Percentiles rank a stretch among this genome's conserved stretches.
phyloP scores from a whole-genome alignment of 805 yeast species.

The Yamadazyma insecticola region DNA sequence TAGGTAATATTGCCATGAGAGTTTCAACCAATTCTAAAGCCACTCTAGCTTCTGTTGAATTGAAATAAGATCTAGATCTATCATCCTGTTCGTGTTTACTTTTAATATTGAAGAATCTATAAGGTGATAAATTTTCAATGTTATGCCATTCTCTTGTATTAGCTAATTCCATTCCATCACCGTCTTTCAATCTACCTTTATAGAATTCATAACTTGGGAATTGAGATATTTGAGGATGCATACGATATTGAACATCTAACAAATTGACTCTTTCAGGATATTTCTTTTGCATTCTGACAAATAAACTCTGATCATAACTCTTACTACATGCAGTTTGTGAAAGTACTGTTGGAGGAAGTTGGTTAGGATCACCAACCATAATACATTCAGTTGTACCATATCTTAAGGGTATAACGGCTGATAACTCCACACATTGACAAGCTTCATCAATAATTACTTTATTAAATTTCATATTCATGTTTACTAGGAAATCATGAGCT shows the following conservation, averaged over 20 bases:
- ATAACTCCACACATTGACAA: conserved; percentile 91
- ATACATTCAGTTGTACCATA: conserved; percentile 89
- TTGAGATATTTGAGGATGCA: conserved; percentile 88
- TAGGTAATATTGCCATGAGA: conserved; percentile 46
- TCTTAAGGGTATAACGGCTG: conserved; percentile 85
- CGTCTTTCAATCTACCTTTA: conserved; percentile 66
- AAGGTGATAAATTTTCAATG: conserved; percentile 57
- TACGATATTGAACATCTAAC: conserved; percentile 90
- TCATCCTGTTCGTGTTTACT: conserved; percentile 60
- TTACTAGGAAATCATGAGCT: conserved; percentile 81
- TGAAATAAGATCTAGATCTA: conserved; percentile 66
- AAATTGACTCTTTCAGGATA: conserved; percentile 59
- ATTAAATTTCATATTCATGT: conserved; percentile 72
- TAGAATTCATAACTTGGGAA: conserved; percentile 89
- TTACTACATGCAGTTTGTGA: conserved; percentile 80
- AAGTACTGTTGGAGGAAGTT: conserved; percentile 92
- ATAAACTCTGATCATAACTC: conserved; percentile 85
- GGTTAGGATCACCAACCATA: conserved; percentile 99
- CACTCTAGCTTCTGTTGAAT: conserved; percentile 64
- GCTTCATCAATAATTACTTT: conserved; percentile 96
- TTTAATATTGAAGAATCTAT: conserved; percentile 67
- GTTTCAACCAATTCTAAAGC: conserved; percentile 61
- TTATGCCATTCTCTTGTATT: conserved; percentile 77
- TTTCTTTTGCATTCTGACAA: conserved; percentile 84
- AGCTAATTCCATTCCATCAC: conserved; percentile 58